These are phyloP conservation scores for Fabrea salina DNA, from an alignment of 169 alveolate species.

Conservation along the genomic window DNA sequence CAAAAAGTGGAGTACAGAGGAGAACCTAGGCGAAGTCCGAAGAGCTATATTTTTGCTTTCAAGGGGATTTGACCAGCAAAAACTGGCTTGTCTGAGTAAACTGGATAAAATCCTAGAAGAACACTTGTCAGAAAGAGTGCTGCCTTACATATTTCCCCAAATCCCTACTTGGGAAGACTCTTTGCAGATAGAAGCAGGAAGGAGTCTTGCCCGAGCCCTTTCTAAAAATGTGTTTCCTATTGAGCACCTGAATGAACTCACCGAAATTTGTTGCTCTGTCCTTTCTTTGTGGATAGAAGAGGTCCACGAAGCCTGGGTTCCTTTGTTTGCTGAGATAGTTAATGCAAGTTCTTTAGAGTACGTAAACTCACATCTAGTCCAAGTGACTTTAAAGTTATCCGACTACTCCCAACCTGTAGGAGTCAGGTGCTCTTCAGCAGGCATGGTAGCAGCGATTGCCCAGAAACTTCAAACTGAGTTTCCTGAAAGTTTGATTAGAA, in stretches of 20 bases:
- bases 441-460: background rate
- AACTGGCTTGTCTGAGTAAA: background rate
- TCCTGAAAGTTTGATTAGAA: background rate
- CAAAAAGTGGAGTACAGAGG: background rate
- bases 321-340: background rate
- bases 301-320: background rate
- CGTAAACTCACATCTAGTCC: background rate
- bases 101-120: background rate
- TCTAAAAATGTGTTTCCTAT: background rate
- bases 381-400: background rate
- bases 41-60: background rate
- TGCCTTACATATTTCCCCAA: too few relatives aligned
- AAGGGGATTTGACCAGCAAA: background rate
- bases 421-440: background rate
- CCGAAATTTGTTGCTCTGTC: background rate
- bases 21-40: background rate
- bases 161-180: background rate
- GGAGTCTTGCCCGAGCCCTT: background rate
- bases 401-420: background rate
- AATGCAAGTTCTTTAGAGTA: background rate
- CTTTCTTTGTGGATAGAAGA: background rate
- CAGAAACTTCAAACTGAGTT: background rate
- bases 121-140: background rate
- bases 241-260: background rate
- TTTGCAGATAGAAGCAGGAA: background rate